These are phyloP conservation scores for Fusarium sp. DNA, from an alignment of 2,329 filamentous ascomycete genomes.

Conservation along the genomic window DNA sequence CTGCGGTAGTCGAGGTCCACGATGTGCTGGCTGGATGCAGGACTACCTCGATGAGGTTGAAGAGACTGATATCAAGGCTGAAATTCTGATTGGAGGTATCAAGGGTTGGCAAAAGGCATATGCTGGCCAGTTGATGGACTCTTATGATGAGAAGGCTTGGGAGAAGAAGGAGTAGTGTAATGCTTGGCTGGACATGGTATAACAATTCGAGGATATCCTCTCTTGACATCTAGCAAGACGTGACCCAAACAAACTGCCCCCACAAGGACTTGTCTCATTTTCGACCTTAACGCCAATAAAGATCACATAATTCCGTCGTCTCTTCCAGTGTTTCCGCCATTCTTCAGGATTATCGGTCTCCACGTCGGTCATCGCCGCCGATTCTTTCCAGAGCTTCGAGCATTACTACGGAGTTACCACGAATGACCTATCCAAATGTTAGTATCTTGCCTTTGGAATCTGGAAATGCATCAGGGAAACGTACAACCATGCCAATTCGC, in stretches of 20 bases:
- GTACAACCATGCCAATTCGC: constrained; percentile 90
- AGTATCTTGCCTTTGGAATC: constrained; percentile 30
- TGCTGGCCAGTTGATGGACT: constrained; percentile 61
- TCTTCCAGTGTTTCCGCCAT: constrained; percentile 14
- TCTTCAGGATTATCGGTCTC: constrained; percentile 44
- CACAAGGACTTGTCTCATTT: constrained; percentile 44
- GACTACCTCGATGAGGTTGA: constrained; percentile 64
- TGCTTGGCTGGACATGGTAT: constrained; percentile 21
- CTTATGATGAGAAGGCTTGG: constrained; percentile 61
- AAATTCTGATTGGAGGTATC: constrained; percentile 65
- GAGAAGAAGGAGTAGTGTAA: constrained; percentile 44
- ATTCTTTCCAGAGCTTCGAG: constrained; percentile 84
- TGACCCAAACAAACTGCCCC: constrained; percentile 40
- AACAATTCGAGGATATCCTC: constrained; percentile 37
- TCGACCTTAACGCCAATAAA: constrained; percentile 54
- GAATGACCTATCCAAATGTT: constrained; percentile 77
- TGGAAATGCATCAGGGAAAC: constrained; percentile 50
- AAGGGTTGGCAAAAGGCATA: constrained; percentile 67
- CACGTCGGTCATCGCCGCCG: constrained; percentile 68
- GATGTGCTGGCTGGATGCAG: constrained; percentile 68
- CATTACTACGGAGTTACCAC: constrained; percentile 99
- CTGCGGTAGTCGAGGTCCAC: constrained; percentile 62
- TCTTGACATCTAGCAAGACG: constrained; percentile 50
- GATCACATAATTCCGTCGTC: constrained; percentile 39
- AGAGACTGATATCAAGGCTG: constrained; percentile 58